Evolutionary conservation across 306 rosid genomes (phyloP), one percentile per base, ranked within the genome.

Genomic region (Vachellia collinsii): DNA sequence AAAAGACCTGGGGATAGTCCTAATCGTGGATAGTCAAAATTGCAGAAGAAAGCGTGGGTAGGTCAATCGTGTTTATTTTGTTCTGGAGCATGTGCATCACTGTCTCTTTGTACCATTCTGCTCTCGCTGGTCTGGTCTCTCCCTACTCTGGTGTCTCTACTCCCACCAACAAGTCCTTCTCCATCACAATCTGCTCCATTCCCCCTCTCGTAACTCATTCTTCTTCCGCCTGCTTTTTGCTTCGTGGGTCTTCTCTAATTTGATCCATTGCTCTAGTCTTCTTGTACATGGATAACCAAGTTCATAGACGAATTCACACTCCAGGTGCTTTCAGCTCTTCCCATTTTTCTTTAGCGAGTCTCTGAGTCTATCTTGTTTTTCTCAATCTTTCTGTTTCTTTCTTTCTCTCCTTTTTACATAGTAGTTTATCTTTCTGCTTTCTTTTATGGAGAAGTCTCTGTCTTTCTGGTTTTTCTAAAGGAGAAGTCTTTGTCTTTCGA

Each of bases 251-350:
- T 51, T 34, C 56, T 64, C 54, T 64, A 23, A 36, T 2, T 77
- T 23, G n/a, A 47, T 53, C 69, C 82, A 13, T 23, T 64, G 8
- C 37, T 39, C 56, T 62, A 0, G 47, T 53, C 12, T 51, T 50
- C n/a, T 42, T 51, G 25, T 34, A 3, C 41, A 84, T 80, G 87
- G 77, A 77, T 42, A 54, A 39, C 62, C 67, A 72, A 77, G 82
- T 65, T 63, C 84, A 76, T 17, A 22, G 42, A 84, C 58, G 12
- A 76, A 44, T 70, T 43, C 76, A 70, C 25, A 64, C 17, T 72
- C 80, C 71, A 84, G 87, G 87, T 84, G 73, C 17, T 9, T 62
- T 48, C 41, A 23, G 16, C 23, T 72, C 63, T 72, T 72, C 11
- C 22, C 7, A 1, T 17, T 37, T 72, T 53, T n/a, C n/a, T 17